A percentile compares a stretch with the other conserved stretches of the same genome.
Evolutionary conservation across 352 stramenopile species (phyloP).

Genomic region (Phytophthora colocasiae): DNA sequence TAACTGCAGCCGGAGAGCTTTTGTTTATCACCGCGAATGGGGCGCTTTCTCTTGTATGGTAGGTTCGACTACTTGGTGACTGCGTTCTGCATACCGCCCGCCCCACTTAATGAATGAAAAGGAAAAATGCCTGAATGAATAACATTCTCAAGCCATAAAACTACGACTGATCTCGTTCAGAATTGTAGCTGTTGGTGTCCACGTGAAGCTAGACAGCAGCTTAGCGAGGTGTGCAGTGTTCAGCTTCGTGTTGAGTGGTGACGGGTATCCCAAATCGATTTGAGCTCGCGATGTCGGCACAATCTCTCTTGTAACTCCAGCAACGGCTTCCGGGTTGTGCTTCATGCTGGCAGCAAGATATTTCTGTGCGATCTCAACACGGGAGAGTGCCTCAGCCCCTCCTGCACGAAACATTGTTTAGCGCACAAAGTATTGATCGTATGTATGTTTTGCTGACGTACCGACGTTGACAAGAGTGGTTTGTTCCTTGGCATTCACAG

Average conservation of each 20-base stretch:
- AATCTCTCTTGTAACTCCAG: conserved; percentile 28
- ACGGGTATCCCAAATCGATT: conserved; percentile 55
- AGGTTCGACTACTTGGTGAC: conserved; percentile 19
- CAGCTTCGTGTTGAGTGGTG: conserved; percentile 55
- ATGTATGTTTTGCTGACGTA: conserved; percentile 22
- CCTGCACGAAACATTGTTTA: conserved; percentile 28
- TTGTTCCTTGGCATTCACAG: neutral
- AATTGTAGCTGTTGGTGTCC: conserved; percentile 26
- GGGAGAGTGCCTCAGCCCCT: conserved; percentile 53
- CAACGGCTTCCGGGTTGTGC: neutral
- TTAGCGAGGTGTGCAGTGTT: conserved; percentile 36
- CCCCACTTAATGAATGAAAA: conserved; percentile 12
- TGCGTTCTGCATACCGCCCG: conserved; percentile 18
- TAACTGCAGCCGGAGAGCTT: conserved; percentile 42
- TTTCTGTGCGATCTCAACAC: conserved; percentile 48
- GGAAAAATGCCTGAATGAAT: conserved; percentile 23
- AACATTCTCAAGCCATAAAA: conserved; percentile 26
- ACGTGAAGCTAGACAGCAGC: conserved; percentile 34
- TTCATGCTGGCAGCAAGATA: conserved; percentile 38
- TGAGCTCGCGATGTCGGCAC: conserved; percentile 28
- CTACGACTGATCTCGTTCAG: conserved; percentile 40
- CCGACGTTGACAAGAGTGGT: conserved; percentile 58
- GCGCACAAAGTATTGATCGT: neutral
- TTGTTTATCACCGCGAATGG: conserved; percentile 15
- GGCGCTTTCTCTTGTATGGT: conserved; percentile 15